Percentiles rank a stretch among this genome's conserved stretches.
phyloP scores from a whole-genome alignment of 2,329 filamentous ascomycete species.

The Arachnopeziza araneosa region DNA sequence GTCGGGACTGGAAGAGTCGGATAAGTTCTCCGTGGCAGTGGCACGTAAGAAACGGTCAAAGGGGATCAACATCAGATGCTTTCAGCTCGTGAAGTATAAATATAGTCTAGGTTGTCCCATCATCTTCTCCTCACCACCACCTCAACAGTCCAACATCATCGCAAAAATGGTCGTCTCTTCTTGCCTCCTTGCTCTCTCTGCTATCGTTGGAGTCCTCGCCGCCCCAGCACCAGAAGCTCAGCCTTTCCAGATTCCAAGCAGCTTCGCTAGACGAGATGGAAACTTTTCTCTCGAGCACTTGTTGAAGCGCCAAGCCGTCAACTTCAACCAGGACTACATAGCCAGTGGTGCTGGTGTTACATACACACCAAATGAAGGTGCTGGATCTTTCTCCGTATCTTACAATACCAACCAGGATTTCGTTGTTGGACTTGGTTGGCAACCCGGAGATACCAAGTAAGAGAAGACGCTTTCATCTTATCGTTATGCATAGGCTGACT shows the following conservation, averaged over 20 bases:
- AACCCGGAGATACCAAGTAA: conserved; percentile 8
- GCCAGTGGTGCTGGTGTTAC: conserved; percentile 10
- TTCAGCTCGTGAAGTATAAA: neutral
- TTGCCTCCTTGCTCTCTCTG: conserved; percentile 2
- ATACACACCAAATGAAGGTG: conserved; percentile 1
- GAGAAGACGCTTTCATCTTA: neutral
- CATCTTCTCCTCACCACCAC: neutral
- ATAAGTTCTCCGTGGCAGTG: neutral
- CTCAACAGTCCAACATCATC: neutral
- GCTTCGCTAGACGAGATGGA: neutral
- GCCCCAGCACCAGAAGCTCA: neutral
- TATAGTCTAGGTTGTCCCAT: neutral
- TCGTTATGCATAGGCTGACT: neutral
- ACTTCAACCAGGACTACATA: conserved; percentile 15
- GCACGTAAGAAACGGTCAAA: neutral
- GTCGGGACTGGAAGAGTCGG: neutral
- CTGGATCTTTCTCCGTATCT: conserved; percentile 2
- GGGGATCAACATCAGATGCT: neutral
- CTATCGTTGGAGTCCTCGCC: conserved; percentile 5
- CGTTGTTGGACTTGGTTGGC: conserved; percentile 18
- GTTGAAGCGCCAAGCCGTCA: neutral
- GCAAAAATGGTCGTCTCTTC: conserved; percentile 11
- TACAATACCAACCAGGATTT: conserved; percentile 13
- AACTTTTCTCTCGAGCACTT: neutral
- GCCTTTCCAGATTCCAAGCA: neutral